A percentile compares a stretch with the other conserved stretches of the same genome.
Evolutionary conservation across 2,329 filamentous ascomycete genomes (phyloP).

Genomic region (Penicillium brevicompactum): DNA sequence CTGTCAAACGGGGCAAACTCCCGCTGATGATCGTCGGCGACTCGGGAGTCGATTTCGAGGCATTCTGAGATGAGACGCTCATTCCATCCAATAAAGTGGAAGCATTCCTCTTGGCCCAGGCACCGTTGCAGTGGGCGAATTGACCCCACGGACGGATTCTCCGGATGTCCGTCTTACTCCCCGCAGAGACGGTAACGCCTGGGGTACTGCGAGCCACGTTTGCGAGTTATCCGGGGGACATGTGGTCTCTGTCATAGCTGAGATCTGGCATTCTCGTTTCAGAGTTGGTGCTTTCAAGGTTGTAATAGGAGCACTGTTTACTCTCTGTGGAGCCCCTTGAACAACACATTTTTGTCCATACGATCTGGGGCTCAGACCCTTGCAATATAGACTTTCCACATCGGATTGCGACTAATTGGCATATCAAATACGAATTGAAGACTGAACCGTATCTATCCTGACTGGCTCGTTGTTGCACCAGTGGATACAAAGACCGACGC

Average conservation of each 20-base stretch:
- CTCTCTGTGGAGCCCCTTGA: neutral
- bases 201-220: slow-evolving; percentile 2
- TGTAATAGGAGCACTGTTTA: no score
- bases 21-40: slow-evolving; percentile 9
- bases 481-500: neutral
- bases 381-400: neutral
- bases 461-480: neutral
- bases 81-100: neutral
- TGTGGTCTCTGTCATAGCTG: neutral
- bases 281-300: no score
- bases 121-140: slow-evolving; percentile 11
- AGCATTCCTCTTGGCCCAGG: slow-evolving; percentile 4
- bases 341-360: neutral
- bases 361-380: neutral
- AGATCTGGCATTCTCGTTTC: no score
- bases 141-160: slow-evolving; percentile 18
- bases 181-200: slow-evolving; percentile 5
- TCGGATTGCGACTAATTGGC: neutral
- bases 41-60: neutral
- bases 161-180: slow-evolving; percentile 19
- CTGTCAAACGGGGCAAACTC: slow-evolving; percentile 11
- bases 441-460: neutral
- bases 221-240: no score
- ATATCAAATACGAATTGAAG: no score
- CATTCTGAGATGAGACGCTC: neutral